Conservation (phyloP, 495 filamentous ascomycete species). For the Stereocaulon alpinum region DNA sequence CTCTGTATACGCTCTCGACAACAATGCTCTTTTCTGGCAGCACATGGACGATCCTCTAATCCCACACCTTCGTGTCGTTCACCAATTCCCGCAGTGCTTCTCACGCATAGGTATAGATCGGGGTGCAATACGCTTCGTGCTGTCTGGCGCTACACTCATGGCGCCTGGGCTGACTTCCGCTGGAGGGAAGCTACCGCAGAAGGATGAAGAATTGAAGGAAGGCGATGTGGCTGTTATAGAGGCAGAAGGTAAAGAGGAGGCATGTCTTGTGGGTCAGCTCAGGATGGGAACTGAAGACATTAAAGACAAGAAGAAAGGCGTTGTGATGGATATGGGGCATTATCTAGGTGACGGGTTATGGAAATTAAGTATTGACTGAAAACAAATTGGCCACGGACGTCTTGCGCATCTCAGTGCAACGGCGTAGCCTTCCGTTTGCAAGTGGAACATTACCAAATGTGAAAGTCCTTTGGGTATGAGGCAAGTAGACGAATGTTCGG, state of each 20-base stretch:
- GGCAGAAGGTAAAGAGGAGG: constrained; percentile 89
- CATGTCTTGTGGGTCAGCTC: constrained; percentile 77
- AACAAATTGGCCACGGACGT: neutral
- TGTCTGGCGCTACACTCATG: constrained; percentile 89
- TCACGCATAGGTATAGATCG: constrained; percentile 64
- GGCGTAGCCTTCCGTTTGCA: neutral
- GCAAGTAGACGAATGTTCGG: neutral
- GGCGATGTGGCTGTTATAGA: constrained; percentile 77
- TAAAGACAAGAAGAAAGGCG: constrained; percentile 84
- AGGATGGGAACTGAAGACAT: constrained; percentile 86
- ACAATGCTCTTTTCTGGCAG: constrained; percentile 79
- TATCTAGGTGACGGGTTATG: constrained; percentile 92
- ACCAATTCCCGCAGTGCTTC: constrained; percentile 44
- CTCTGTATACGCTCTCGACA: constrained; percentile 72
- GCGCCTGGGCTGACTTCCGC: constrained; percentile 77
- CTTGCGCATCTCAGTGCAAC: neutral
- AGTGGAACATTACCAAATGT: neutral
- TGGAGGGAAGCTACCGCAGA: constrained; percentile 63
- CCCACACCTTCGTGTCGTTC: constrained; percentile 71
- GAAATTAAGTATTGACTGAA: constrained; percentile 61
- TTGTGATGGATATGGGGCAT: constrained; percentile 85
- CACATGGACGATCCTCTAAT: constrained; percentile 67
- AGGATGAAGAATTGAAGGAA: constrained; percentile 46
- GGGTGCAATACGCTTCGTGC: constrained; percentile 92
- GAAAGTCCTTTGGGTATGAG: neutral